Evolutionary conservation across 1,139 yeast species (phyloP), one percentile per base, ranked within the genome.

Genomic region (Hemisphaericaspora subhashii): DNA sequence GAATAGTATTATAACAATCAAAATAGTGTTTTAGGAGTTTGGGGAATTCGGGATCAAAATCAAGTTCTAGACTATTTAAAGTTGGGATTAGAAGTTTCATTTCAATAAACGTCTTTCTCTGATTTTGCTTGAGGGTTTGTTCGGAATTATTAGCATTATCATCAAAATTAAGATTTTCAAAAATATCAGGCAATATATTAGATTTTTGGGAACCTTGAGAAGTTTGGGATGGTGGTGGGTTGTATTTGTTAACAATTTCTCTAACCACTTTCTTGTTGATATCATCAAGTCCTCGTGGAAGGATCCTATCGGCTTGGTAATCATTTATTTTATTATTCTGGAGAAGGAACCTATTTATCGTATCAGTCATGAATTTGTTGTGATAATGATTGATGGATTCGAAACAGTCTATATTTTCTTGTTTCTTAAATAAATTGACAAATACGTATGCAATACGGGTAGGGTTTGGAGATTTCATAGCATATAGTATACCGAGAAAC

Each of bases 31-130:
- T 48, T 31, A 67, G 52, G 4, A 53, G 24, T 2, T 36, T 32
- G 2, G 62, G 62, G 38, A 62, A 68, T 3, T 42, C 35, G 0
- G 51, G 39, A 34, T 60, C 58, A 37, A 69, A 63, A 23, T 53
- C 49, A 26, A 63, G 52, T 10, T 52, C 50, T 35, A 58, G 60
- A 26, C 66, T 73, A 33, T 57, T 57, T 17, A 69, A 45, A 20
- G 64, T 54, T 0, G 68, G 65, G 1, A 68, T 45, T 3, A 68
- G 53, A n/a, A 56, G 50, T 16, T 44, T 44, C 29, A 62, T 41
- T 20, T 52, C 53, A 10, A 31, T 47, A 51, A 5, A 33, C 28
- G 3, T 16, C 34, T 11, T 16, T 24, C 13, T 13, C 18, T 12
- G 14, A 6, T 28, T 28, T 21, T 7, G 17, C 28, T n/a, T n/a